Evolutionary conservation across 768 basidiomycete genomes (phyloP).

Genomic region (Xanthoconium stramineum): DNA sequence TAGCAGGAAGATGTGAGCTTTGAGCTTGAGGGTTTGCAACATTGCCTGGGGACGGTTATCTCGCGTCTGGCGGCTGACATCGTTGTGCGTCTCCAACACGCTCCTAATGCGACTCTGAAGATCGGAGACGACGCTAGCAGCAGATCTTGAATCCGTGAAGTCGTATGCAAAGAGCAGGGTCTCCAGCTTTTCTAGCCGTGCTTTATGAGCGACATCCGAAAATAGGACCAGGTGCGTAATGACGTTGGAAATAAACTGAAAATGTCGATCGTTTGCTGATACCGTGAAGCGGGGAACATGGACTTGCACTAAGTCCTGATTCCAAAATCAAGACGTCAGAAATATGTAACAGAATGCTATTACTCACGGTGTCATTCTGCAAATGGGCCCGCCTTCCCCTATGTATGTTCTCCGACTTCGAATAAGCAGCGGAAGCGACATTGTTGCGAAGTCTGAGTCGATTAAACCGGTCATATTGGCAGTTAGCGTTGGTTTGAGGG

Average conservation of each 20-base stretch:
- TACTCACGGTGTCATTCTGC: slow-evolving; percentile 59
- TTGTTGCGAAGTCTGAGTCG: slow-evolving; percentile 78
- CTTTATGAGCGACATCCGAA: slow-evolving; percentile 81
- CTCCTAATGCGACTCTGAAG: slow-evolving; percentile 73
- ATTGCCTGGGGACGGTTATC: slow-evolving; percentile 38
- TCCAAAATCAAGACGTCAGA: slow-evolving; percentile 6
- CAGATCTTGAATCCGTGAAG: slow-evolving; percentile 71
- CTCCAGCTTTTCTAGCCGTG: slow-evolving; percentile 73
- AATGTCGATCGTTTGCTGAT: slow-evolving; percentile 78
- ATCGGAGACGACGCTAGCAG: slow-evolving; percentile 65
- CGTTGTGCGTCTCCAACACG: slow-evolving; percentile 50
- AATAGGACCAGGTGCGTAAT: slow-evolving; percentile 88
- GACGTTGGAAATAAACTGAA: slow-evolving; percentile 80
- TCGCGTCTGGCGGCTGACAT: slow-evolving; percentile 34
- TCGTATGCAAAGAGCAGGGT: slow-evolving; percentile 85
- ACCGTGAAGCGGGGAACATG: slow-evolving; percentile 86
- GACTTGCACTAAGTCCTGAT: slow-evolving; percentile 76
- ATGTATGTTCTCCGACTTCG: slow-evolving; percentile 36
- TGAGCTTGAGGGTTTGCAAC: slow-evolving; percentile 60
- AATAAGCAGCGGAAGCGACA: slow-evolving; percentile 49
- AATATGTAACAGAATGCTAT: background rate
- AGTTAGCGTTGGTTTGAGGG: slow-evolving; percentile 79
- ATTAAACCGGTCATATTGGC: slow-evolving; percentile 95
- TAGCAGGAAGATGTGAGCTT: slow-evolving; percentile 68
- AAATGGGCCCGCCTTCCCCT: slow-evolving; percentile 43